These are phyloP conservation scores for Pythium aristosporum DNA, from an alignment of 352 stramenopile genomes.

Conservation along the genomic window DNA sequence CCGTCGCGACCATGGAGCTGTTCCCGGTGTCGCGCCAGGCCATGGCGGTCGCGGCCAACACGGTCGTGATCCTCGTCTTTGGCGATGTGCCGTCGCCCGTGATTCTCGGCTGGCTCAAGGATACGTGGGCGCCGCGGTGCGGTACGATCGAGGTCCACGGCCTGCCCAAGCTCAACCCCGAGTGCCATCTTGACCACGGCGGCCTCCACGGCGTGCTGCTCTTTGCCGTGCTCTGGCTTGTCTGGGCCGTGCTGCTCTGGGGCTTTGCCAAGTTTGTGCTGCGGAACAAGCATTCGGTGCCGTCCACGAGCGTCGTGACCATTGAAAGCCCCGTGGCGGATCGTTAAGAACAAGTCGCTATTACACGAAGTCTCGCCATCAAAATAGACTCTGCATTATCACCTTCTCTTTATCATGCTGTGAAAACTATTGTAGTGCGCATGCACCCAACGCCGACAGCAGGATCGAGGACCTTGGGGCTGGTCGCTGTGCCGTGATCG, in stretches of 20 bases:
- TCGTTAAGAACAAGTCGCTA: too few species aligned
- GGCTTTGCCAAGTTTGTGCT: slow-evolving; percentile 23
- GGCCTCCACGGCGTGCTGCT: slow-evolving; percentile 56
- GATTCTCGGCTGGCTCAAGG: slow-evolving; percentile 91
- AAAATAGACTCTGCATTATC: too few species aligned
- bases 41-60: slow-evolving; percentile 91
- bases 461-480: too few species aligned
- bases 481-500: too few species aligned
- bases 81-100: slow-evolving; percentile 94
- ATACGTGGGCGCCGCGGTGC: slow-evolving; percentile 87
- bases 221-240: slow-evolving; percentile 54
- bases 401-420: too few species aligned
- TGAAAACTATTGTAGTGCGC: too few species aligned
- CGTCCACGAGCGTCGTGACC: neutral
- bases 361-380: too few species aligned
- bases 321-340: slow-evolving; percentile 20
- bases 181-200: slow-evolving; percentile 42
- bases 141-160: slow-evolving; percentile 54
- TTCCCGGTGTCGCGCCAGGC: slow-evolving; percentile 85
- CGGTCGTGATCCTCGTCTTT: slow-evolving; percentile 88
- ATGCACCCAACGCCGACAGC: too few species aligned
- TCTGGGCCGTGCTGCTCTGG: slow-evolving; percentile 62
- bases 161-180: slow-evolving; percentile 42
- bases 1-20: slow-evolving; percentile 84
- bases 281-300: slow-evolving; percentile 10